Conservation (phyloP, 2,329 filamentous ascomycete genomes). For the Emericellopsis cladophorae region DNA sequence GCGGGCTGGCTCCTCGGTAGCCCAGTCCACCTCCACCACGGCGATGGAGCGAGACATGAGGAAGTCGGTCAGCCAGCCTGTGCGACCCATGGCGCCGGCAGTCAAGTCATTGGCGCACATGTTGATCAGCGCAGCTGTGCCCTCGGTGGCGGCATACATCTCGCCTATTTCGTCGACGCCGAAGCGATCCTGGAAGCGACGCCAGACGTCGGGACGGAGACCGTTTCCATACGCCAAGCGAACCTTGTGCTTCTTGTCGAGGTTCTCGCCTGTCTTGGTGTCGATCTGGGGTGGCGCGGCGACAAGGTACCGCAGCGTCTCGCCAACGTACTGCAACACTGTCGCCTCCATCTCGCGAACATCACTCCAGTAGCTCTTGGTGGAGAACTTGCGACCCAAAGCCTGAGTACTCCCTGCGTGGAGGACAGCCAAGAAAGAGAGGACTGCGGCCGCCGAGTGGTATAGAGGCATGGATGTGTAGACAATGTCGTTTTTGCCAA, state of each 20-base stretch:
- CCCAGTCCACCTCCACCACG: constrained; percentile 59
- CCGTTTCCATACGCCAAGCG: constrained; percentile 74
- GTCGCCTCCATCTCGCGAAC: constrained; percentile 60
- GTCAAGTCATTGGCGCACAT: constrained; percentile 58
- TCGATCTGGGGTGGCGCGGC: constrained; percentile 51
- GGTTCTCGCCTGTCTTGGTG: constrained; percentile 47
- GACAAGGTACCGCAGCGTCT: constrained; percentile 74
- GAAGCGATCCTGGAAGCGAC: constrained; percentile 70
- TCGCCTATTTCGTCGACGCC: constrained; percentile 61
- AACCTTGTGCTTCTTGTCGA: constrained; percentile 64
- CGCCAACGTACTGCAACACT: constrained; percentile 76
- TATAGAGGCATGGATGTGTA: constrained; percentile 86
- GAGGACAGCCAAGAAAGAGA: constrained; percentile 54
- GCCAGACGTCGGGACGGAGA: constrained; percentile 76
- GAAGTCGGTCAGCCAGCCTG: constrained; percentile 46
- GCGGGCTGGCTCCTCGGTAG: constrained; percentile 54
- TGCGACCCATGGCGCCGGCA: constrained; percentile 67
- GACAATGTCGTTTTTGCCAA: constrained; percentile 46
- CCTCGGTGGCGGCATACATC: constrained; percentile 73
- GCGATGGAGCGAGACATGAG: constrained; percentile 37
- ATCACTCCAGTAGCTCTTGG: constrained; percentile 64
- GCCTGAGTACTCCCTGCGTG: constrained; percentile 52
- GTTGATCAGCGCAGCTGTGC: constrained; percentile 59
- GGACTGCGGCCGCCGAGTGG: constrained; percentile 63
- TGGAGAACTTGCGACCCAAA: constrained; percentile 68